Evolutionary conservation across 345 rosid species (phyloP), one percentile per base, ranked within the genome.

Genomic region (Melaleuca quinquenervia): DNA sequence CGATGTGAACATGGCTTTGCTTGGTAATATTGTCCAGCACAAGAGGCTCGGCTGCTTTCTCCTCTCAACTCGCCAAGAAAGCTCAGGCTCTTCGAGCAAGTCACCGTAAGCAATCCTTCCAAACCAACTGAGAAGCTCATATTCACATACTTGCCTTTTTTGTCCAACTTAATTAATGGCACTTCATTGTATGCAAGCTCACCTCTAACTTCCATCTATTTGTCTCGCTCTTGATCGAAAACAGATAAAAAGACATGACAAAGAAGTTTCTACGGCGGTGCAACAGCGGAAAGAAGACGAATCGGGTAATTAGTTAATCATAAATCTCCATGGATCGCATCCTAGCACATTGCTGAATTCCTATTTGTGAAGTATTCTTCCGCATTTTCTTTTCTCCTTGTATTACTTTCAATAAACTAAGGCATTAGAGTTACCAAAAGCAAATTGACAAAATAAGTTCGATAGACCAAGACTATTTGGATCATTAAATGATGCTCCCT

Each of bases 11-110:
- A 50, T 64, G 80, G 18, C 10, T 56, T 82, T 18, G 22, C 36
- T 24, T 83, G 41, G 84, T 58, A 16, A 3, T 21, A n/a, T 85
- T 76, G 29, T 41, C 56, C 80, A 75, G 78, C 82, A 85, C 83
- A 54, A 87, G 83, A 22, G 32, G 64, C 70, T 70, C 48, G 8
- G 88, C 54, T 86, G 86, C 82, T 70, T 62, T 50, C 82, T 50
- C 51, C 82, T 45, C 74, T 44, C 48, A 80, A 84, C 14, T 88
- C 88, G 85, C 93, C 92, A 49, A 92, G 93, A 85, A 92, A 92
- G 91, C 91, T 92, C 62, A 85, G 88, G 53, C 48, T 88, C 62
- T 48, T 88, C 56, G 87, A 87, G 83, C 87, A 90, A 75, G 90
- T 60, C 84, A 50, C 52, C 7, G 88, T 87, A 83, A 86, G 87